Evolutionary conservation across 2,329 filamentous ascomycete genomes (phyloP).

Genomic region (Alternaria alternata): DNA sequence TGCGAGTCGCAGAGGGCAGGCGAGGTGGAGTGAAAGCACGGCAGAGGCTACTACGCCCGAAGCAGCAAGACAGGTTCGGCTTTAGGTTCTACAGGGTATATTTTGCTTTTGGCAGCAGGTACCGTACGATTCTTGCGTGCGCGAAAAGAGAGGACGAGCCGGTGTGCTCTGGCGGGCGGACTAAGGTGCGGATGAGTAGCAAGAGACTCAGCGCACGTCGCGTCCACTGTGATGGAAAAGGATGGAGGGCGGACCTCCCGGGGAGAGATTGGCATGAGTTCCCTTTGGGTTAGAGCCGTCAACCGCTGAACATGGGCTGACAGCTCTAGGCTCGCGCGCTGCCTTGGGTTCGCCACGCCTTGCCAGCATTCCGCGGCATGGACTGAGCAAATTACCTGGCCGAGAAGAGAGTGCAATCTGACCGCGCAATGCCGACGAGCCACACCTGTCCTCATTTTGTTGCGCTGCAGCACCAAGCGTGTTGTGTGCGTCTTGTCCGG

Average conservation of each 20-base stretch:
- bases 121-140: neutral
- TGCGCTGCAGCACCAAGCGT: neutral
- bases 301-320: conserved; percentile 15
- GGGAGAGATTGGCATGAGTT: conserved; percentile 25
- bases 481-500: neutral
- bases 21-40: conserved; percentile 24
- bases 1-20: conserved; percentile 11
- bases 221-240: conserved; percentile 20
- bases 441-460: neutral
- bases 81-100: neutral
- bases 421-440: neutral
- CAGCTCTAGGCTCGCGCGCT: neutral
- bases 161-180: conserved; percentile 16
- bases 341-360: conserved; percentile 9
- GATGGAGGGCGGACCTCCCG: conserved; percentile 17
- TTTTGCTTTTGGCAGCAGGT: conserved; percentile 9
- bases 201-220: conserved; percentile 10
- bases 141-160: conserved; percentile 39
- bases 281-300: conserved; percentile 19
- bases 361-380: neutral
- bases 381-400: neutral
- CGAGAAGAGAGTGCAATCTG: neutral
- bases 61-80: conserved; percentile 12
- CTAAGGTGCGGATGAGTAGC: neutral
- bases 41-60: conserved; percentile 26